These are phyloP conservation scores for Epithemia pelagica DNA, from an alignment of 108 stramenopile genomes.

Conservation along the genomic window DNA sequence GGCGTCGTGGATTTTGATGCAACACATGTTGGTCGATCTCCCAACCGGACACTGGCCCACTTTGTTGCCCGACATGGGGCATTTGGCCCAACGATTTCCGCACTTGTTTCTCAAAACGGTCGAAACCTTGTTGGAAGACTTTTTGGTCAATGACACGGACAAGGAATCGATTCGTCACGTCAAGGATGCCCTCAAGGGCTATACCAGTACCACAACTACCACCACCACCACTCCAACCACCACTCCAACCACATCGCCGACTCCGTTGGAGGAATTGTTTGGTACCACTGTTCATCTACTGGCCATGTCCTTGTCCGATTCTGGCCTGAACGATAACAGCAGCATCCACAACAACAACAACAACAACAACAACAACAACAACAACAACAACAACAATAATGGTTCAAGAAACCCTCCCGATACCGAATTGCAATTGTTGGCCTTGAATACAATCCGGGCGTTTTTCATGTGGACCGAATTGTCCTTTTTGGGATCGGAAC, in stretches of 20 bases:
- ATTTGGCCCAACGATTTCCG: background rate
- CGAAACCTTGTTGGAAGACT: slow-evolving; percentile 14
- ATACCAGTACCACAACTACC: slow-evolving; percentile 1
- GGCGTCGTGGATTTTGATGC: slow-evolving; percentile 25
- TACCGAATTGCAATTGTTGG: background rate
- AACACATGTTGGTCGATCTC: slow-evolving; percentile 27
- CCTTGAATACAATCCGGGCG: background rate
- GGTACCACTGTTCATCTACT: background rate
- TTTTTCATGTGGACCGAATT: slow-evolving; percentile 5
- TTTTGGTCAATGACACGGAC: slow-evolving; percentile 5
- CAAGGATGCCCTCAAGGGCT: slow-evolving; percentile 12
- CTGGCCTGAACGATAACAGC: no score
- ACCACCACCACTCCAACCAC: background rate
- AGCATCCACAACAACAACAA: background rate
- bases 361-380: background rate
- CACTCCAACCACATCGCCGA: slow-evolving; percentile 9
- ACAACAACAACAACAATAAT: no score
- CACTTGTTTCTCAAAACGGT: slow-evolving; percentile 13
- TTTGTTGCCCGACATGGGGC: slow-evolving; percentile 23
- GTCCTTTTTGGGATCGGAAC: background rate
- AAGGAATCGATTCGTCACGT: slow-evolving; percentile 12
- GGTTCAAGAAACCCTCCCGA: slow-evolving; percentile 2
- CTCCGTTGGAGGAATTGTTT: slow-evolving; percentile 16
- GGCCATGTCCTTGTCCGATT: background rate
- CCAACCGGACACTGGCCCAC: slow-evolving; percentile 14